Conservation (phyloP, 805 yeast species). For the Tetrapisispora namnaoensis region DNA sequence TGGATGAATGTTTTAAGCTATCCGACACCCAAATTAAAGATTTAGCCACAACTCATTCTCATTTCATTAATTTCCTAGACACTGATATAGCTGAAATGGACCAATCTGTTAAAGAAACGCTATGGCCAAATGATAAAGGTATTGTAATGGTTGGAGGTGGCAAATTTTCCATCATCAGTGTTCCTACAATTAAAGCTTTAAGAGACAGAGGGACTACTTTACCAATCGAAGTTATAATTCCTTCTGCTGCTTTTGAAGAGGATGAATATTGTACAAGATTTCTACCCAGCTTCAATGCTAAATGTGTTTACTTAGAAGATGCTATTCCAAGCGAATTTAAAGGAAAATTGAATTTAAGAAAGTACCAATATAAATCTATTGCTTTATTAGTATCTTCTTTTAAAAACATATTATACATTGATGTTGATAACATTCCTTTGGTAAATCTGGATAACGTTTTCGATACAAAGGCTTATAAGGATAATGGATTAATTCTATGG, state of each 20-base stretch:
- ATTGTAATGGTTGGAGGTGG: slow-evolving; percentile 73
- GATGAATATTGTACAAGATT: slow-evolving; percentile 55
- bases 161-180: slow-evolving; percentile 51
- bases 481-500: slow-evolving; percentile 54
- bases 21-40: slow-evolving; percentile 6
- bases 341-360: slow-evolving; percentile 34
- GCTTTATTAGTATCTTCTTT: slow-evolving; percentile 69
- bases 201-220: slow-evolving; percentile 56
- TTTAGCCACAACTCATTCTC: background rate
- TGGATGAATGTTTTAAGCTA: slow-evolving; percentile 13
- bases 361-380: slow-evolving; percentile 61
- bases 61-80: background rate
- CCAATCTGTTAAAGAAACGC: background rate
- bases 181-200: slow-evolving; percentile 42
- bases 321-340: slow-evolving; percentile 40
- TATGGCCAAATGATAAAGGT: slow-evolving; percentile 40
- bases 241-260: slow-evolving; percentile 57
- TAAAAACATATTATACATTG: slow-evolving; percentile 63
- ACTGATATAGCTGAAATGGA: background rate
- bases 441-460: slow-evolving; percentile 40
- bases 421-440: slow-evolving; percentile 60
- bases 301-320: slow-evolving; percentile 46
- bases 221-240: slow-evolving; percentile 79
- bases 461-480: slow-evolving; percentile 34
- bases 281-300: slow-evolving; percentile 55